phyloP scores from a whole-genome alignment of 352 stramenopile genomes.

The Globisporangium paddicum region DNA sequence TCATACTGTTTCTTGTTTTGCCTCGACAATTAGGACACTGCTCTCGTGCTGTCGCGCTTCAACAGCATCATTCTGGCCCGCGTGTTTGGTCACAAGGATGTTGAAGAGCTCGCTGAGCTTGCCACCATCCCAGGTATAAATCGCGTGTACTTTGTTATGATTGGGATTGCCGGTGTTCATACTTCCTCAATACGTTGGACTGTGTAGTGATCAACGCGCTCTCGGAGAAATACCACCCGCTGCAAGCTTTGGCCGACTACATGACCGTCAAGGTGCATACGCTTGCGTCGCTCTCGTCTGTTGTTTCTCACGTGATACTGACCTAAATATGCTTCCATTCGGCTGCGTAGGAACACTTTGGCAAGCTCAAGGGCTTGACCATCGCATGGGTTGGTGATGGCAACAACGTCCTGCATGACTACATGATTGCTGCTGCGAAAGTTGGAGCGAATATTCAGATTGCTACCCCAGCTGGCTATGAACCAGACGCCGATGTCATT shows the following conservation, averaged over 20 bases:
- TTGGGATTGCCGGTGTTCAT: not conserved
- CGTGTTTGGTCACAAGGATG: constrained; percentile 91
- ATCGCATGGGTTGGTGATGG: constrained; percentile 97
- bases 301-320: not conserved
- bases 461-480: constrained; percentile 92
- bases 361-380: constrained; percentile 86
- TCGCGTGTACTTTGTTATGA: not conserved
- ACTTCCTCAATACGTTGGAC: not conserved
- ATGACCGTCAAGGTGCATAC: constrained; percentile 91
- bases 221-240: constrained; percentile 96
- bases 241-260: constrained; percentile 97
- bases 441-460: constrained; percentile 92
- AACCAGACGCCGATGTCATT: constrained; percentile 88
- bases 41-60: constrained; percentile 90
- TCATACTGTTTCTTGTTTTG: no score
- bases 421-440: constrained; percentile 93
- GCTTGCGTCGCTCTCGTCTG: not conserved
- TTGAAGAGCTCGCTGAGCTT: constrained; percentile 87
- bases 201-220: constrained; percentile 96
- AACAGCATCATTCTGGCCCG: constrained; percentile 96
- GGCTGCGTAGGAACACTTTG: constrained; percentile 67
- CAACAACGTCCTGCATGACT: constrained; percentile 98
- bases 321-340: not conserved
- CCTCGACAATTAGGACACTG: constrained; percentile 44
- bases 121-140: constrained; percentile 76